Base-by-base conservation (phyloP, 495 filamentous ascomycete species). In the Daldinia loculata region DNA sequence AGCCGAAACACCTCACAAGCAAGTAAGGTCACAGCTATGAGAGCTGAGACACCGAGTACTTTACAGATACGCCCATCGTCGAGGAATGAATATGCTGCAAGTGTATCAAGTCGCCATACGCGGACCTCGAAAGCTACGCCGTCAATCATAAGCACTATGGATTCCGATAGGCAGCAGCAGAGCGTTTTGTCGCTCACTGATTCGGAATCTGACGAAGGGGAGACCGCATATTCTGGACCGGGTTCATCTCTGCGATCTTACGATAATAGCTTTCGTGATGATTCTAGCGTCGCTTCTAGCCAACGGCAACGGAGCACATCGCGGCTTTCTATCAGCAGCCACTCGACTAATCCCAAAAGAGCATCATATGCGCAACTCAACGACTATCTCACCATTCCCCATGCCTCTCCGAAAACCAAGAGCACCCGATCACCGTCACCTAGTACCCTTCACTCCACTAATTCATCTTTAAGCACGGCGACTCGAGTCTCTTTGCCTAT, bases 91-190 rank as follows among this genome's bases (percentile, higher is more conserved):
- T 82, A 81, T 61, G 77, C 78, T 2, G 79, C 79, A 0, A 85
- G 83, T 60, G 69, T 85, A 36, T 85, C 83, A 15, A 85, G 83
- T 50, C 77, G 83, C 19, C 82, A 85, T 57, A 85, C 83, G 6
- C 71, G 83, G 55, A 85, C 83, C 5, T 85, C 83, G 2, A 83
- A 83, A 41, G 83, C 82, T 0, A 83, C 82, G 3, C 81, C 79
- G 17, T 82, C 80, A 0, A 82, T 80, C 1, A 80, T 80, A 48
- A 80, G 72, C 27, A 79, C 80, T 43, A 29, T 84, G 11, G 83
- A 81, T 36, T 74, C 84, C 12, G 83, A 85, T 55, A 74, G 84
- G 29, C 77, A 84, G 41, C 76, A 82, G 45, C 82, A 81, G 48
- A 84, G 82, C 66, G 78, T 85, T 17, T 70, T 85, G 19, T 82